Conservation (phyloP, 2,329 filamentous ascomycete genomes). For the Pestalotiopsis sp. region DNA sequence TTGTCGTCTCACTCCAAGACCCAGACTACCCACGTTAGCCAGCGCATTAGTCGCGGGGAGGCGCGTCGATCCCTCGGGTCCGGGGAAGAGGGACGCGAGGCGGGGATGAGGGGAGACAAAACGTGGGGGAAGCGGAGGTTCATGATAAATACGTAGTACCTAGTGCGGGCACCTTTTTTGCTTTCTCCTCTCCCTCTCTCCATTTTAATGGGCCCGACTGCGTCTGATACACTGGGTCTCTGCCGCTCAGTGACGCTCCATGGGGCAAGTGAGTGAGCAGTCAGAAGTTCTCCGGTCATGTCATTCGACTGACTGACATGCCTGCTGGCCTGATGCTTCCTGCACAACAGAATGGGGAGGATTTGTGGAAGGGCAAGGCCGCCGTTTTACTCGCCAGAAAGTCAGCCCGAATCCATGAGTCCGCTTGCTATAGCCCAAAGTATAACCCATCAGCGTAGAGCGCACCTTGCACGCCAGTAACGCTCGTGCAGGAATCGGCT, state of each 20-base stretch:
- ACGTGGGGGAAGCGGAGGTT: conserved; percentile 10
- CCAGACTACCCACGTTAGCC: neutral
- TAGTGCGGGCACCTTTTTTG: neutral
- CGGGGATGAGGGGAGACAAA: neutral
- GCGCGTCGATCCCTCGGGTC: conserved; percentile 7
- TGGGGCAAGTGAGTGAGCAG: neutral
- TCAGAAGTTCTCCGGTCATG: neutral
- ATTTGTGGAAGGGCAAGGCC: neutral
- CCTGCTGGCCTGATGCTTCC: neutral
- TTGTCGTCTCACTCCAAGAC: neutral
- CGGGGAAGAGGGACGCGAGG: conserved; percentile 10
- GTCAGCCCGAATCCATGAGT: neutral
- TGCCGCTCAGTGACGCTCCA: neutral
- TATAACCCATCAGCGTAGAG: neutral
- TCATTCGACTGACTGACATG: neutral
- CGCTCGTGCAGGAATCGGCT: neutral
- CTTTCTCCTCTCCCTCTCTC: neutral
- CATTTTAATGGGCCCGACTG: neutral
- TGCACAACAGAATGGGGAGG: neutral
- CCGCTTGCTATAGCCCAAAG: neutral
- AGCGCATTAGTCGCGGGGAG: neutral
- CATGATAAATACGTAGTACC: neutral
- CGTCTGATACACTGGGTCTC: neutral
- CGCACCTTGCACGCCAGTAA: neutral
- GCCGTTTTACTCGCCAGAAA: neutral